Evolutionary conservation across 2,329 filamentous ascomycete species (phyloP).

Genomic region (Blastomyces percursus): DNA sequence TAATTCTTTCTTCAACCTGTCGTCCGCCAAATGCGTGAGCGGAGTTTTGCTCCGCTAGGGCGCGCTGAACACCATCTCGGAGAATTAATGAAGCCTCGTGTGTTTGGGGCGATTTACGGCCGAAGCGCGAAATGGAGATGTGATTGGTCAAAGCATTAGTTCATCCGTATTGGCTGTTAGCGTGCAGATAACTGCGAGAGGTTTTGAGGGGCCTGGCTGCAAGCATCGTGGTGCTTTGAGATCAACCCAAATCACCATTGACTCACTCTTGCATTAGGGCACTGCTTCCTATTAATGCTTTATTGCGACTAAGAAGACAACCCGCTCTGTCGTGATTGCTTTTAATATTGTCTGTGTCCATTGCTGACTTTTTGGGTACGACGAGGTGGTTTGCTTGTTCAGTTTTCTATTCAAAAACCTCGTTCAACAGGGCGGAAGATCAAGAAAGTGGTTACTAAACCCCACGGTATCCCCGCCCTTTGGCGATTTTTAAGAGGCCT

Average conservation of each 20-base stretch:
- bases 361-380: neutral
- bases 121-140: neutral
- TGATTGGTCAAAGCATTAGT: neutral
- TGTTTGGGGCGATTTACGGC: neutral
- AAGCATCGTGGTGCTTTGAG: neutral
- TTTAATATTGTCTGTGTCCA: too few relatives aligned
- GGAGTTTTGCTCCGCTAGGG: neutral
- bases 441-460: neutral
- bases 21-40: neutral
- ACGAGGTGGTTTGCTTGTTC: neutral
- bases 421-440: neutral
- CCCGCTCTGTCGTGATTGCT: too few relatives aligned
- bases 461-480: neutral
- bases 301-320: too few relatives aligned
- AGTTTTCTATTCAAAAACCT: neutral
- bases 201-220: neutral
- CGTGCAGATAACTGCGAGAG: neutral
- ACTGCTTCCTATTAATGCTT: too few relatives aligned
- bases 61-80: neutral
- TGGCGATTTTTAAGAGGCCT: neutral
- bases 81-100: neutral
- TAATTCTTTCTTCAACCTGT: too few relatives aligned
- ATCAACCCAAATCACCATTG: too few relatives aligned
- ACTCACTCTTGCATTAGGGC: too few relatives aligned
- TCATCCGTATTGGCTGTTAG: neutral